Percentiles rank a stretch among this genome's conserved stretches.
These are phyloP conservation scores for Psilocybe subaeruginosa DNA, from an alignment of 768 basidiomycete genomes.

Conservation along the genomic window DNA sequence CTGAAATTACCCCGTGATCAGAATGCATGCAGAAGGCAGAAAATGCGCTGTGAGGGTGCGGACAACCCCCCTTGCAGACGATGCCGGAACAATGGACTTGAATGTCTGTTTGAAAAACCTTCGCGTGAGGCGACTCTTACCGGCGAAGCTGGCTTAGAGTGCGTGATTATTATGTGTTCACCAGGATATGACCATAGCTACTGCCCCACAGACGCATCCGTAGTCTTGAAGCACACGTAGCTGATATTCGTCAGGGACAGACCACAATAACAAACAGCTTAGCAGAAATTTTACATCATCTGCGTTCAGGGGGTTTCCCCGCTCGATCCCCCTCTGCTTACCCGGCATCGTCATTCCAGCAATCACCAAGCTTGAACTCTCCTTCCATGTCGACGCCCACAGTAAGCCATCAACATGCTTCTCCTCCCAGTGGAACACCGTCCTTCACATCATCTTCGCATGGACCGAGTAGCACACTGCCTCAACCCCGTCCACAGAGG, in stretches of 20 bases:
- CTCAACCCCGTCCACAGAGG: conserved; percentile 38
- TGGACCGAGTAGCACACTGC: conserved; percentile 26
- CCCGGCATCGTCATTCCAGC: conserved; percentile 56
- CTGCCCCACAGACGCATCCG: conserved; percentile 75
- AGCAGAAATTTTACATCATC: conserved; percentile 75
- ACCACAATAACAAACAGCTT: conserved; percentile 78
- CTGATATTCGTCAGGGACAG: conserved; percentile 78
- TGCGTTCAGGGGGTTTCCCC: conserved; percentile 58
- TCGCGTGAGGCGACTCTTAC: conserved; percentile 84
- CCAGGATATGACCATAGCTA: conserved; percentile 21
- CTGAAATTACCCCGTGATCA: conserved; percentile 34
- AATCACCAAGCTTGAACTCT: conserved; percentile 70
- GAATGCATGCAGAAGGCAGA: conserved; percentile 96
- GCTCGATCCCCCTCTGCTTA: conserved; percentile 70
- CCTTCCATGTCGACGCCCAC: conserved; percentile 56
- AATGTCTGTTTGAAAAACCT: conserved; percentile 96
- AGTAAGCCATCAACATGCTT: conserved; percentile 43
- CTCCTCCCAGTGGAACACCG: conserved; percentile 34
- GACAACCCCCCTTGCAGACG: conserved; percentile 97
- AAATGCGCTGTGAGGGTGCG: conserved; percentile 97
- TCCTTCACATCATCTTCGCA: conserved; percentile 29
- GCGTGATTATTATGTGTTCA: conserved; percentile 32
- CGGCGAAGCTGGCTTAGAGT: conserved; percentile 91
- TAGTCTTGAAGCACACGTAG: conserved; percentile 84
- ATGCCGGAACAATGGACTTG: conserved; percentile 86